phyloP scores from a whole-genome alignment of 2,329 filamentous ascomycete genomes.

The Sphaerulina vaccinii region DNA sequence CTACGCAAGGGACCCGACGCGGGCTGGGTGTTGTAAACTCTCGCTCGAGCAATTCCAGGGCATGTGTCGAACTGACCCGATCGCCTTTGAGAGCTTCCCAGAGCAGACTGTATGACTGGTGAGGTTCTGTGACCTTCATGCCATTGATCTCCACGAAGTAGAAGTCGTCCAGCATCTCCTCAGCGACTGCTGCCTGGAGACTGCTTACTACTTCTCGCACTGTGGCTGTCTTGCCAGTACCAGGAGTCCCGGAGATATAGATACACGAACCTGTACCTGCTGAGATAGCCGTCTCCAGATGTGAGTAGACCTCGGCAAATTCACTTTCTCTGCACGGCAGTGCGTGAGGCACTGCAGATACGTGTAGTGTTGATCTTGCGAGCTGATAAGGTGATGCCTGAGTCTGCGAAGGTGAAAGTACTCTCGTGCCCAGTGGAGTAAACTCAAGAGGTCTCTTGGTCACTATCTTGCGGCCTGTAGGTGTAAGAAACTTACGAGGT shows the following conservation, averaged over 20 bases:
- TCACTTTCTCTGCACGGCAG: conserved; percentile 90
- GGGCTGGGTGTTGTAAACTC: conserved; percentile 93
- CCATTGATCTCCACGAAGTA: conserved; percentile 99
- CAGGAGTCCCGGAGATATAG: conserved; percentile 98
- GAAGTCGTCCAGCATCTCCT: conserved; percentile 94
- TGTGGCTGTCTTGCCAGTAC: conserved; percentile 95
- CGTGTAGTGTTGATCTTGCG: conserved; percentile 83
- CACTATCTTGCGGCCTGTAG: conserved; percentile 66
- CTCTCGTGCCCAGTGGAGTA: conserved; percentile 86
- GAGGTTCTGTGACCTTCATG: conserved; percentile 98
- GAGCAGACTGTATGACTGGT: conserved; percentile 89
- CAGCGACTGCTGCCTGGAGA: conserved; percentile 79
- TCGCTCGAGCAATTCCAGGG: conserved; percentile 82
- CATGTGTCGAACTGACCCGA: conserved; percentile 86
- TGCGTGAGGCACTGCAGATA: conserved; percentile 85
- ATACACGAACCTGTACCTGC: conserved; percentile 94
- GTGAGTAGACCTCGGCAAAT: conserved; percentile 87
- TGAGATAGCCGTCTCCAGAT: conserved; percentile 89
- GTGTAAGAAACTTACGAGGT: conserved; percentile 58
- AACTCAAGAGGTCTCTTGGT: conserved; percentile 91
- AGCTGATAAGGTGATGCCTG: conserved; percentile 87
- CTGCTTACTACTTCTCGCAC: conserved; percentile 91
- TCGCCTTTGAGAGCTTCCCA: conserved; percentile 97
- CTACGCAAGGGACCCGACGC: conserved; percentile 87
- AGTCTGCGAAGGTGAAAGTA: conserved; percentile 71